Conservation (phyloP, 2,329 filamentous ascomycete species). For the Cladosporium sp. region DNA sequence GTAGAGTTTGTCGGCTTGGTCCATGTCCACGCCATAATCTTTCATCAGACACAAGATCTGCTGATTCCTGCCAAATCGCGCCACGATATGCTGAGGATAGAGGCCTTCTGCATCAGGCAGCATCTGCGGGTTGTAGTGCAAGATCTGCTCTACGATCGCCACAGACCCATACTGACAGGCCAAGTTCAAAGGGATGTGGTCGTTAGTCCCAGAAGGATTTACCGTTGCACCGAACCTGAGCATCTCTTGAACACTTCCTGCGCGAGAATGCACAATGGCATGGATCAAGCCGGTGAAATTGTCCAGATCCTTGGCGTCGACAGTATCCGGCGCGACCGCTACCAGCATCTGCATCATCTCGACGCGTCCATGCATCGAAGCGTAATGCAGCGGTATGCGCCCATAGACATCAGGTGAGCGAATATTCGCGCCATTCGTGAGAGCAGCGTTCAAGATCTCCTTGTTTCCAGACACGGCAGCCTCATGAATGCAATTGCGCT, state of each 20-base stretch:
- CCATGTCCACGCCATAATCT: conserved; percentile 80
- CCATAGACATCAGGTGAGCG: conserved; percentile 88
- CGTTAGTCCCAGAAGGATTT: conserved; percentile 78
- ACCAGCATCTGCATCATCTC: conserved; percentile 42
- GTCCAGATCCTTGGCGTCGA: conserved; percentile 89
- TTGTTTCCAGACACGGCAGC: conserved; percentile 89
- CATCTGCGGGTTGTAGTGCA: conserved; percentile 75
- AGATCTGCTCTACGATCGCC: conserved; percentile 76
- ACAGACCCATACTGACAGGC: conserved; percentile 91
- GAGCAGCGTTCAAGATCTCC: conserved; percentile 70
- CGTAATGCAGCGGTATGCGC: conserved; percentile 88
- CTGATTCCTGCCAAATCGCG: conserved; percentile 78
- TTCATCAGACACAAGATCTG: conserved; percentile 76
- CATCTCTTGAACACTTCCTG: conserved; percentile 74
- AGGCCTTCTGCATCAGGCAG: conserved; percentile 94
- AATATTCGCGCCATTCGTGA: conserved; percentile 72
- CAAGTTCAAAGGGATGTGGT: conserved; percentile 90
- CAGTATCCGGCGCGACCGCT: conserved; percentile 59
- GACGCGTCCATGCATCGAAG: conserved; percentile 87
- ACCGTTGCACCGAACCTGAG: conserved; percentile 76
- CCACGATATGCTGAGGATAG: conserved; percentile 95
- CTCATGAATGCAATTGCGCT: conserved; percentile 93
- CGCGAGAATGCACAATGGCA: conserved; percentile 82
- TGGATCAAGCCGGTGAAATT: conserved; percentile 97
- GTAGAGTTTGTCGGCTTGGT: conserved; percentile 93